Evolutionary conservation across 2,329 filamentous ascomycete species (phyloP).

Genomic region (Scortechinia acanthostroma): DNA sequence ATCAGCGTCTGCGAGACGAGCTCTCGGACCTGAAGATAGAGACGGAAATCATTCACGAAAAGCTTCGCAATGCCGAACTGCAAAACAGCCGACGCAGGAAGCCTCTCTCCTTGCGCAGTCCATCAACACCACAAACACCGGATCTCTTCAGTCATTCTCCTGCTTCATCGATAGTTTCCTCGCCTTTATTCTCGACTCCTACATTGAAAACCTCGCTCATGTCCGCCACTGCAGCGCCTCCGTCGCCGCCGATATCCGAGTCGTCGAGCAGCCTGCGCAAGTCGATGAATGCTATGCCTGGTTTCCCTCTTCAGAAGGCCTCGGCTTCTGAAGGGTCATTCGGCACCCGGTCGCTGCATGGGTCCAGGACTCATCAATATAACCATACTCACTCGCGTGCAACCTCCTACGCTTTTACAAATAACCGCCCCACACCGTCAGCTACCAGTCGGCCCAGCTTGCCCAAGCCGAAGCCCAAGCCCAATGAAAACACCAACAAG

Average conservation of each 20-base stretch:
- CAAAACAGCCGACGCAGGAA: constrained; percentile 20
- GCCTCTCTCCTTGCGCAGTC: constrained; percentile 52
- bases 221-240: constrained; percentile 70
- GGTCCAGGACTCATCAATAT: not conserved
- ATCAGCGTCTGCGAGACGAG: constrained; percentile 83
- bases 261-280: constrained; percentile 57
- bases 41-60: constrained; percentile 87
- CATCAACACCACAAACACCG: constrained; percentile 62
- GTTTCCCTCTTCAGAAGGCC: constrained; percentile 25
- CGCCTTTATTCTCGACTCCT: constrained; percentile 81
- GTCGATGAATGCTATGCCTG: constrained; percentile 37
- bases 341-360: not conserved
- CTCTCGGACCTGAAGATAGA: constrained; percentile 90
- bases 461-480: not conserved
- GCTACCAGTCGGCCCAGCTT: not conserved
- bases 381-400: not conserved
- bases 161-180: constrained; percentile 81
- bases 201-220: constrained; percentile 54
- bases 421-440: not conserved
- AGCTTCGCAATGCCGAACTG: constrained; percentile 67
- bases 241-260: constrained; percentile 90
- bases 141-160: constrained; percentile 66
- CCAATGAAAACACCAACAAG: not conserved
- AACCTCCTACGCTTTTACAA: not conserved
- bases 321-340: constrained; percentile 29